These are phyloP conservation scores for Apiotrichum laibachii DNA, from an alignment of 1,284 basidiomycete genomes.

Conservation along the genomic window DNA sequence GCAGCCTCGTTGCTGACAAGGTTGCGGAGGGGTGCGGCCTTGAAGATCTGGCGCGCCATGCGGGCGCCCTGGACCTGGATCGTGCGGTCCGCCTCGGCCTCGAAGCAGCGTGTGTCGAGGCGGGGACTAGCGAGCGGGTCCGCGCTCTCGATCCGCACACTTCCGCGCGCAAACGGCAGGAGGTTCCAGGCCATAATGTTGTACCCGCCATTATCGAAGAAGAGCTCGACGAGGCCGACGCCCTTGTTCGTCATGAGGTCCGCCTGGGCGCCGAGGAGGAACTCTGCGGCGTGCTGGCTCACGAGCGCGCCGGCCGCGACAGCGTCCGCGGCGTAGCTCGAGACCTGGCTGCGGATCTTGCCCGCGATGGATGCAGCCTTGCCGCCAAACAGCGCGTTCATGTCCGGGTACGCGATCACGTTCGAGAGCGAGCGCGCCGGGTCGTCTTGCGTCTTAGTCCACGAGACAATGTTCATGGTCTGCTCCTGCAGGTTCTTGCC, in stretches of 20 bases:
- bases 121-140: constrained; percentile 58
- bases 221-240: constrained; percentile 39
- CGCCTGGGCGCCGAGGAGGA: constrained; percentile 35
- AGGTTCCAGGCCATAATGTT: constrained; percentile 39
- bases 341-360: constrained; percentile 13
- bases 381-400: constrained; percentile 20
- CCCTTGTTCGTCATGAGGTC: constrained; percentile 35
- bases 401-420: constrained; percentile 28
- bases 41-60: constrained; percentile 38
- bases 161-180: constrained; percentile 48
- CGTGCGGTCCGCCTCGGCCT: constrained; percentile 41
- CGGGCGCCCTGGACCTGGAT: constrained; percentile 42
- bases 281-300: constrained; percentile 19
- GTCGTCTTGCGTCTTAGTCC: constrained; percentile 28
- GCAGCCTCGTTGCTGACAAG: constrained; percentile 15
- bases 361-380: background rate
- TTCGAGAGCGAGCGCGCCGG: constrained; percentile 23
- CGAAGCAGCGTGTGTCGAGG: constrained; percentile 57
- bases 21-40: constrained; percentile 29
- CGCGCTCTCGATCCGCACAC: constrained; percentile 57
- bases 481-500: constrained; percentile 74
- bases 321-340: constrained; percentile 28
- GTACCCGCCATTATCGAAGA: constrained; percentile 37
- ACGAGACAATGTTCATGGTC: constrained; percentile 38
- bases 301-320: constrained; percentile 28